Base-by-base conservation (phyloP, 805 yeast genomes). In the Ogataea ganodermae region DNA sequence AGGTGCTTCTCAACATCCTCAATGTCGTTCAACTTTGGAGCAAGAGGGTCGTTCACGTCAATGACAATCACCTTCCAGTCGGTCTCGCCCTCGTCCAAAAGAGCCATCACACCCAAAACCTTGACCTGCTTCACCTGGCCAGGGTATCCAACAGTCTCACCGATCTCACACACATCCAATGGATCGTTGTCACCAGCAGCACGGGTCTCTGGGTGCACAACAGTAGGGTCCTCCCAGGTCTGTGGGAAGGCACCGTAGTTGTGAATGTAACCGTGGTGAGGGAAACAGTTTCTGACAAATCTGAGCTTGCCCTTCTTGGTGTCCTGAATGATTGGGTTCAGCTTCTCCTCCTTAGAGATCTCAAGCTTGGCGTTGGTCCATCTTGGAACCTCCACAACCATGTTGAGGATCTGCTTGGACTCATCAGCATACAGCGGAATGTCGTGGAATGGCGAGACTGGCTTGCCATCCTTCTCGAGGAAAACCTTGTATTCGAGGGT, bases 191-290 rank as follows among this genome's bases (percentile, higher is more conserved):
- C 95, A 69, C 94, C 94, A 51, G 73, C 80, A 62, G 72, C 82
- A 68, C 71, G 81, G 61, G 80, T 86, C 73, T 79, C 87, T 72
- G 81, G 80, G 69, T 73, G 87, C 65, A 70, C 67, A 66, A 59
- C 76, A 61, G 72, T 80, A 69, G 82, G 88, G 63, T 84, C 88
- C 69, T 84, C 90, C 90, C 90, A 84, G 40, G 90, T 84, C 71
- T 92, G 97, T 57, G 98, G 98, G 81, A 92, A 86, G 42, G 97
- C 97, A 70, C 98, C 99, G 70, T 92, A 92, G 78, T 94, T 94
- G 77, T 90, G 96, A 60, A 92, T 92, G 78, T 94, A 92, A 61
- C 99, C 99, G 70, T 94, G 96, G 78, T 88, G 96, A 45, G 99
- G 99, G 89, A 92, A 92, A 71, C 96, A 83, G 81, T 94, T 94